Base-by-base conservation (phyloP, 2,329 filamentous ascomycete species). In the Verticillium tricorpus region DNA sequence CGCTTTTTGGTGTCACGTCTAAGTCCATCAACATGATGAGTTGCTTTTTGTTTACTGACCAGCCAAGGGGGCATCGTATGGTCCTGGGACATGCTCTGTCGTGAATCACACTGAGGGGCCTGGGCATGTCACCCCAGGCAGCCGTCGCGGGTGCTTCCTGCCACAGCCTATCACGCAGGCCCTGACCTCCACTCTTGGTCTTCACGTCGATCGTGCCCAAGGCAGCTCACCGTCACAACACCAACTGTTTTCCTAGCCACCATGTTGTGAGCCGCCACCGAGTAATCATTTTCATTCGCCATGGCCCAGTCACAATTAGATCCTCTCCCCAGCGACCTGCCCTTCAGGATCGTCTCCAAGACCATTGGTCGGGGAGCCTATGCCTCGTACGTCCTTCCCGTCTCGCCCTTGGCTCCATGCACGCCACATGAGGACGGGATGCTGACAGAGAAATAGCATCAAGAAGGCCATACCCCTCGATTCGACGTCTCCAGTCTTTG, bases 311-410 rank as follows among this genome's bases (percentile, higher is more conserved):
- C 93, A 67, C 95, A 99, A 78, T 80, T 93, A 68, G 93, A 93
- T 72, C 93, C 94, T 67, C 81, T 98, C 58, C 95, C 95, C 28
- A 80, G 71, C 65, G 87, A 97, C 71, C 83, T 99, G 58, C 95
- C 95, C 59, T 99, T 99, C 76, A 88, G 94, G 67, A 89, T 99
- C 71, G 85, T 99, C 70, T 98, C 95, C 64, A 95, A 95, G 75
- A 99, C 95, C 15, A 97, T 99, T 69, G 95, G 95, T 61, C 90
- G 92, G 73, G 95, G 95, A 69, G 95, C 95, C 69, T 99, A 99
- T 83, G 95, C 95, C 74, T 98, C 93, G 94, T 97, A 79, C 77
- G 77, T 77, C 57, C 62, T 56, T 40, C 58, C 60, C 77, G 77
- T 77, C 57, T 62, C 54, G 45, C 58, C 60, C 45, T 57, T 59